Conservation (phyloP, 805 yeast genomes). For the Saccharomyces paradoxus region DNA sequence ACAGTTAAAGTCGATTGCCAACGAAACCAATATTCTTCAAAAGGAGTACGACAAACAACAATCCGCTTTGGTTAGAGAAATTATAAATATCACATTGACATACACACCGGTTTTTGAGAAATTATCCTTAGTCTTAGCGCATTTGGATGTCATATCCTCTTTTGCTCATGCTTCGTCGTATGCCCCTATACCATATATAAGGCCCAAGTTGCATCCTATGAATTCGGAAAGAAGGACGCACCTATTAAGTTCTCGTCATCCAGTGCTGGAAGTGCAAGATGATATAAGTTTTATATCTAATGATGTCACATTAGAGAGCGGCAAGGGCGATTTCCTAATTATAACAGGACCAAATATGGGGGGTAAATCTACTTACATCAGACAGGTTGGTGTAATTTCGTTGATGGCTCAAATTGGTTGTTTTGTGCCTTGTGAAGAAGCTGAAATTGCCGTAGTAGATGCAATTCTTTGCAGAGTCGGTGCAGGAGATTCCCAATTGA, state of each 20-base stretch:
- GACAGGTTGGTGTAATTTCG: conserved; percentile 83
- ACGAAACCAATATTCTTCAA: conserved; percentile 49
- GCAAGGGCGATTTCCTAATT: conserved; percentile 59
- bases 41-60: conserved; percentile 69
- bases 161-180: conserved; percentile 79
- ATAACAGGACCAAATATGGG: conserved; percentile 98
- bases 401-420: conserved; percentile 86
- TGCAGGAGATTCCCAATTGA: conserved; percentile 94
- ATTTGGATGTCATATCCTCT: conserved; percentile 73
- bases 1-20: conserved; percentile 51
- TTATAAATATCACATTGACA: conserved; percentile 70
- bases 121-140: conserved; percentile 55
- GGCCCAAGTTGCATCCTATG: conserved; percentile 60
- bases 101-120: conserved; percentile 72
- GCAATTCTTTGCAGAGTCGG: conserved; percentile 95
- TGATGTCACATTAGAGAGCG: conserved; percentile 62
- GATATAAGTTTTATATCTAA: conserved; percentile 86
- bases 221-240: conserved; percentile 40
- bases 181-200: conserved; percentile 75
- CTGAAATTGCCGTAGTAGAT: conserved; percentile 79
- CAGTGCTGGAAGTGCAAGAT: conserved; percentile 88
- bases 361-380: conserved; percentile 87
- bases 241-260: conserved; percentile 80
- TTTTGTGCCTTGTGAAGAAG: conserved; percentile 71
- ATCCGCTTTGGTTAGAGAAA: conserved; percentile 69